These are phyloP conservation scores for Exserohilum turcica DNA, from an alignment of 2,329 filamentous ascomycete species.

Conservation along the genomic window DNA sequence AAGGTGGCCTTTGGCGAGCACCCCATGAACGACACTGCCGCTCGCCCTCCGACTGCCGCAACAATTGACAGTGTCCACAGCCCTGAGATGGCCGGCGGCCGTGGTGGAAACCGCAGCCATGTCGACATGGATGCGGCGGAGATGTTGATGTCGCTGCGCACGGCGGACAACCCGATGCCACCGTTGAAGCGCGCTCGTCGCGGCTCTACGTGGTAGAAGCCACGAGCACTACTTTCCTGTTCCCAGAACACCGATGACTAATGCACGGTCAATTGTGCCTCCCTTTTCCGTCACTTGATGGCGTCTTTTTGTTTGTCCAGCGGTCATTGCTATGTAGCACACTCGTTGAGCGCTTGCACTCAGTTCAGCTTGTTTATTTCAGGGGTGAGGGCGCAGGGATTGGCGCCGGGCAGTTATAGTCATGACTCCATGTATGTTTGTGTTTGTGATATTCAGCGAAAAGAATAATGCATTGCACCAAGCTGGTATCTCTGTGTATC, in stretches of 20 bases:
- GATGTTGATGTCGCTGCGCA: conserved; percentile 41
- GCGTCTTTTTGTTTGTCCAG: conserved; percentile 14
- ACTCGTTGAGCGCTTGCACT: conserved; percentile 14
- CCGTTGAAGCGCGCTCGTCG: conserved; percentile 39
- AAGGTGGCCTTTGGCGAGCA: conserved; percentile 23
- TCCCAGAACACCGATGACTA: not conserved
- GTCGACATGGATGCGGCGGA: conserved; percentile 46
- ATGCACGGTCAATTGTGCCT: conserved; percentile 8
- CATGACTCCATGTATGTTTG: conserved; percentile 10
- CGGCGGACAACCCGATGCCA: conserved; percentile 27
- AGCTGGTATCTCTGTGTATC: not conserved
- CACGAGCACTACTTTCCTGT: conserved; percentile 3
- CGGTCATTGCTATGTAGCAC: conserved; percentile 21
- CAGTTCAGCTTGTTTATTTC: conserved; percentile 4
- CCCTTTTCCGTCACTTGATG: conserved; percentile 12
- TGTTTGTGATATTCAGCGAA: conserved; percentile 21
- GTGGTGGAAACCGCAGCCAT: conserved; percentile 13
- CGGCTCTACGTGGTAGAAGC: conserved; percentile 25
- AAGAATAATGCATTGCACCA: conserved; percentile 7
- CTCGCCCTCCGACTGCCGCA: conserved; percentile 10
- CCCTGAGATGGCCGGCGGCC: conserved; percentile 1
- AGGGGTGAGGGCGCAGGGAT: conserved; percentile 2
- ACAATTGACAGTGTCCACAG: conserved; percentile 10
- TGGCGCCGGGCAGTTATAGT: conserved; percentile 8
- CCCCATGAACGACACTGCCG: conserved; percentile 1